These are phyloP conservation scores for Veloporphyrellus conicus DNA, from an alignment of 1,284 basidiomycete genomes.

Conservation along the genomic window DNA sequence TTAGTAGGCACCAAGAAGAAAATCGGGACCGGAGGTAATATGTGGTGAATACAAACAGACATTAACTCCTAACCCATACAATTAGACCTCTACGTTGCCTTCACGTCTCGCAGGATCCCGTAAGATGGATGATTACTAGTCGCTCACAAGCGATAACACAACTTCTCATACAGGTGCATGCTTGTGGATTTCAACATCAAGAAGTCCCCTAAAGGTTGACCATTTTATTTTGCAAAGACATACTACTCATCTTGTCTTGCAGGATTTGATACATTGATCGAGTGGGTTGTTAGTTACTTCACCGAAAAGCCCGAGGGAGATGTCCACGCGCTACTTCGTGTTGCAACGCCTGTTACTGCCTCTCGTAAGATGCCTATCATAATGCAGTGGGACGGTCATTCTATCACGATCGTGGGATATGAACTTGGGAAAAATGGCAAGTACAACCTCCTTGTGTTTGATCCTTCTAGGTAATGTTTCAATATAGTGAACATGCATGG, in stretches of 20 bases:
- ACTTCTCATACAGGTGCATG: conserved; percentile 41
- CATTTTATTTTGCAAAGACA: neutral
- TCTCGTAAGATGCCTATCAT: conserved; percentile 74
- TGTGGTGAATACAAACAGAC: neutral
- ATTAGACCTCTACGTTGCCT: conserved; percentile 49
- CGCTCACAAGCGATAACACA: neutral
- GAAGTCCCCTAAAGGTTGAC: conserved; percentile 39
- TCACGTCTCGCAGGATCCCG: conserved; percentile 73
- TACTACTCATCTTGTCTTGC: neutral
- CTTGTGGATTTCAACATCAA: conserved; percentile 60
- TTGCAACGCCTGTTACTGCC: conserved; percentile 47
- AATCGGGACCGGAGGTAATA: conserved; percentile 74
- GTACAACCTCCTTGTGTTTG: conserved; percentile 68
- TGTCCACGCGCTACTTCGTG: conserved; percentile 46
- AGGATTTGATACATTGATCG: conserved; percentile 40
- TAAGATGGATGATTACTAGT: conserved; percentile 37
- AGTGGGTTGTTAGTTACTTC: conserved; percentile 72
- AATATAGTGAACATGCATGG: neutral
- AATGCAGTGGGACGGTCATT: conserved; percentile 78
- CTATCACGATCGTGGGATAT: conserved; percentile 79
- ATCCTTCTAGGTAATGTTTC: conserved; percentile 61
- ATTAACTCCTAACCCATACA: neutral
- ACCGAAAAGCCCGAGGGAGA: conserved; percentile 38
- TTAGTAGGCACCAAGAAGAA: conserved; percentile 66
- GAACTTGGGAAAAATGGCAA: conserved; percentile 58